phyloP scores from a whole-genome alignment of 1,284 basidiomycete species.

The Takashimella koratensis region DNA sequence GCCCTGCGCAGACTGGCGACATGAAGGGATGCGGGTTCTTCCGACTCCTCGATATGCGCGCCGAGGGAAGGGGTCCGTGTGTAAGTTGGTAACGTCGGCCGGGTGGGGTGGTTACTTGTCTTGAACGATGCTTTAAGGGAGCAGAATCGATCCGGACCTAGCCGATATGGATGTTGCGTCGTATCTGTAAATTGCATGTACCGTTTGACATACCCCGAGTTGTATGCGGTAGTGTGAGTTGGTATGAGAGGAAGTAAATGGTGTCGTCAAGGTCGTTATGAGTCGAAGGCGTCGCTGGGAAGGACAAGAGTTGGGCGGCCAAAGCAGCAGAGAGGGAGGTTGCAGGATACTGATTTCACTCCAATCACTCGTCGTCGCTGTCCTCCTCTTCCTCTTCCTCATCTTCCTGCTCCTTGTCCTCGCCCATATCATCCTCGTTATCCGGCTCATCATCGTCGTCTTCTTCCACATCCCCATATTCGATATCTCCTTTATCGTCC shows the following conservation, averaged over 20 bases:
- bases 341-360: constrained; percentile 9
- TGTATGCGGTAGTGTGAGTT: too few relatives aligned
- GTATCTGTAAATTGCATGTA: too few relatives aligned
- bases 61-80: constrained; percentile 60
- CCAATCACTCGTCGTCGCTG: constrained; percentile 9
- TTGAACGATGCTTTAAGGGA: too few relatives aligned
- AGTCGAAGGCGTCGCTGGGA: too few relatives aligned
- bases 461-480: constrained; percentile 36
- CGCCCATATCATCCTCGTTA: constrained; percentile 28
- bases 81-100: constrained; percentile 18
- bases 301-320: too few relatives aligned
- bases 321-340: not conserved
- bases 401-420: constrained; percentile 41
- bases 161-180: too few relatives aligned
- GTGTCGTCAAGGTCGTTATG: too few relatives aligned
- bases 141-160: too few relatives aligned
- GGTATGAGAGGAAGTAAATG: too few relatives aligned
- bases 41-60: constrained; percentile 69
- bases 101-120: too few relatives aligned
- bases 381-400: constrained; percentile 20
- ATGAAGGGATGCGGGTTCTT: constrained; percentile 80
- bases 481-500: constrained; percentile 33
- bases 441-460: constrained; percentile 41
- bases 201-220: too few relatives aligned
- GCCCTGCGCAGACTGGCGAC: constrained; percentile 68